Evolutionary conservation across 208 protist genomes (phyloP).

Genomic region (Angomonas deanei): DNA sequence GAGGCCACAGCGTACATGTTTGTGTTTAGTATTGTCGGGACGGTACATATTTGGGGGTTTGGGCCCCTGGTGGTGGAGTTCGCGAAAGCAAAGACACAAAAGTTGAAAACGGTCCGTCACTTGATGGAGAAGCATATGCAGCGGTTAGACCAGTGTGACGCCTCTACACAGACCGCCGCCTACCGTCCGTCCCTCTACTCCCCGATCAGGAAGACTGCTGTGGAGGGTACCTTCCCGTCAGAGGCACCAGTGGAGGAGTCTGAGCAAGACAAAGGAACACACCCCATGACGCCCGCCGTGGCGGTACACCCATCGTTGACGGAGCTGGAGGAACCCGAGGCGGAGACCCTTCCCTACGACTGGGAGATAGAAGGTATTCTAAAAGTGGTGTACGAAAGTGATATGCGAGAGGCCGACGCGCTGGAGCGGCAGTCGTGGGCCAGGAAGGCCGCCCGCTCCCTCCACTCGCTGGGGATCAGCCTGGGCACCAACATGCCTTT

Average conservation of each 20-base stretch:
- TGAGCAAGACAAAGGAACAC: not conserved
- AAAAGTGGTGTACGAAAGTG: conserved; percentile 37
- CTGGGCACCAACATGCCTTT: conserved; percentile 53
- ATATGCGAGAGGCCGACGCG: conserved; percentile 23
- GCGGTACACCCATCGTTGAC: conserved; percentile 11
- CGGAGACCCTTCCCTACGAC: conserved; percentile 45
- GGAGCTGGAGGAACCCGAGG: conserved; percentile 9
- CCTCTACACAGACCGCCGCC: conserved; percentile 58
- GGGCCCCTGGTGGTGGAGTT: conserved; percentile 49
- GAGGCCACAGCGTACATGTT: conserved; percentile 69
- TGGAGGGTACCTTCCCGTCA: not conserved
- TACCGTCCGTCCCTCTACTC: not conserved
- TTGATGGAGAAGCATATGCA: conserved; percentile 43
- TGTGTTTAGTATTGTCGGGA: conserved; percentile 55
- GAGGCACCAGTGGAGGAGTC: not conserved
- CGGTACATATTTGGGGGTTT: conserved; percentile 40
- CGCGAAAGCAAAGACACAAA: conserved; percentile 41
- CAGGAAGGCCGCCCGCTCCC: conserved; percentile 9
- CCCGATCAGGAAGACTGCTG: not conserved
- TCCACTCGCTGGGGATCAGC: conserved; percentile 5
- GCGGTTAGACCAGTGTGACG: conserved; percentile 33
- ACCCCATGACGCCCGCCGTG: conserved; percentile 12
- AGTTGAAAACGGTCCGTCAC: conserved; percentile 47
- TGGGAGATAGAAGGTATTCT: conserved; percentile 46
- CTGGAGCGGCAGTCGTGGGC: conserved; percentile 5